phyloP scores from a whole-genome alignment of 2,329 filamentous ascomycete genomes.

The Talaromyces sp. region DNA sequence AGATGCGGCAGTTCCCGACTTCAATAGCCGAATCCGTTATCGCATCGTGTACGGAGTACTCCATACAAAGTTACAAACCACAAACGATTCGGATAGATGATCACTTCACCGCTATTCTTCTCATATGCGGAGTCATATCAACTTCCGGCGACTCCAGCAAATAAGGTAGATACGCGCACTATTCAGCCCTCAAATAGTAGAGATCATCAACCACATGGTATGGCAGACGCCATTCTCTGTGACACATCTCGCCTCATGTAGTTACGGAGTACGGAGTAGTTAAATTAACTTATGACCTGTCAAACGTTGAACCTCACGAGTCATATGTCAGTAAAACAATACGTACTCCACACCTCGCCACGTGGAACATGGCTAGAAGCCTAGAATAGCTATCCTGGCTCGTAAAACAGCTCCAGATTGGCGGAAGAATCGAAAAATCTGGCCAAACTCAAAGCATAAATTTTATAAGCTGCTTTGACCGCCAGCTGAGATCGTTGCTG shows the following conservation, averaged over 20 bases:
- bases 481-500: not conserved
- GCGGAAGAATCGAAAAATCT: not conserved
- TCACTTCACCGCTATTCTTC: conserved; percentile 4
- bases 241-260: not conserved
- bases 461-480: not conserved
- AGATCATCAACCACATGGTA: conserved; percentile 7
- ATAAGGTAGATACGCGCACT: not conserved
- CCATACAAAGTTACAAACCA: no score
- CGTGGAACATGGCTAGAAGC: conserved; percentile 7
- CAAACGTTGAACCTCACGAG: not conserved
- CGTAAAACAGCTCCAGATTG: not conserved
- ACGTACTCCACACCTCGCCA: conserved; percentile 6
- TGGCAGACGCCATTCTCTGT: not conserved
- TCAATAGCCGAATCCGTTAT: not conserved
- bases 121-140: not conserved
- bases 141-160: not conserved
- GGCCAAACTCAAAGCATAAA: not conserved
- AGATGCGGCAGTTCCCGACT: no score
- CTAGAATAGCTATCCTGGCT: not conserved
- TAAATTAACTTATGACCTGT: not conserved
- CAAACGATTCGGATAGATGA: not conserved
- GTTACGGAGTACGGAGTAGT: no score
- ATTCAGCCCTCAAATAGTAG: not conserved
- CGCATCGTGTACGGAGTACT: no score
- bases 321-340: not conserved